Evolutionary conservation across 1,284 basidiomycete genomes (phyloP), one percentile per base, ranked within the genome.

Genomic region (Meripilus lineatus): DNA sequence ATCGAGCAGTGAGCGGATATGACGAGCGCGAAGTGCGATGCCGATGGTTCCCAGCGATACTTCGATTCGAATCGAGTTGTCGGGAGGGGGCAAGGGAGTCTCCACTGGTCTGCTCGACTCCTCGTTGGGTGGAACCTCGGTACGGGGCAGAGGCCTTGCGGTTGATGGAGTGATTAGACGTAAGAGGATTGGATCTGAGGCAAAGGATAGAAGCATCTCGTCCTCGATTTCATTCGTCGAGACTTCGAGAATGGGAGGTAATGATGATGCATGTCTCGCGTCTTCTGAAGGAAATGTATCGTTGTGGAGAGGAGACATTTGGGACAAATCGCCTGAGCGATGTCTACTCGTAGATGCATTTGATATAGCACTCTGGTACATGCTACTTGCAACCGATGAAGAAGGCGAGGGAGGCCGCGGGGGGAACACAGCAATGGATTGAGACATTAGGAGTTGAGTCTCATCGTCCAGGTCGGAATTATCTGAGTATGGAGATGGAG

Each of bases 351-450:
- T 11, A 41, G 21, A 61, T 52, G 61, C 48, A n/a, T 64, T 66
- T 13, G 82, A 82, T 21, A 86, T 55, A 2, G 84, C 83, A 54
- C 86, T 89, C 53, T 86, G 74, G 59, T 89, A 89, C 71, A 89
- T 77, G 47, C 61, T 62, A 45, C 59, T 60, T 5, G 56, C 50
- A 10, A 62, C 53, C 15, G 62, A 58, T 37, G 67, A 70, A 20
- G 71, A 53, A 4, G 74, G 69, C n/a, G 74, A 77, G 67, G 45
- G 73, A 4, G 57, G 55, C 7, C 58, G 58, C 5, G 68, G 60
- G 20, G 68, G 66, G 32, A 89, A 68, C 34, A 66, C 71, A 5
- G 73, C 79, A 36, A 89, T 67, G 4, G 86, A 89, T 55, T 88
- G 85, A 3, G 84, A 82, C 85, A 89, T 89, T 44, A 73, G 64